These are phyloP conservation scores for Chloroidium sp. DNA, from an alignment of 163 green algal species.

Conservation along the genomic window DNA sequence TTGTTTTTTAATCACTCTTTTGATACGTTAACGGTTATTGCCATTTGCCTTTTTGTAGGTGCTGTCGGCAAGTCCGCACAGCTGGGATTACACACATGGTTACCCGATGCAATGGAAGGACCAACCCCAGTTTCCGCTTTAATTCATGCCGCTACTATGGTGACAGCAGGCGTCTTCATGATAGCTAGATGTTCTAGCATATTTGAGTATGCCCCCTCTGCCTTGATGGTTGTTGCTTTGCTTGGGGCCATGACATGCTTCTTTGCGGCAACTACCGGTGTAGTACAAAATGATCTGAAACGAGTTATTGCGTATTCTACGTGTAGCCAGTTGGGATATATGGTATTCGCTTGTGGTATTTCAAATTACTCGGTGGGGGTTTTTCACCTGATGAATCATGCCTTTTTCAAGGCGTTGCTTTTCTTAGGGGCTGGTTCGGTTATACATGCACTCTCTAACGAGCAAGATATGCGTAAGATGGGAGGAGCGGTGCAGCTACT, in stretches of 20 bases:
- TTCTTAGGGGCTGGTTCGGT: conserved; percentile 52
- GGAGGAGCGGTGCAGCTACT: conserved; percentile 37
- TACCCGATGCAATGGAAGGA: conserved; percentile 62
- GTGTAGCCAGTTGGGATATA: conserved; percentile 60
- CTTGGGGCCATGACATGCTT: conserved; percentile 50
- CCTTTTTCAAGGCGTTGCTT: conserved; percentile 55
- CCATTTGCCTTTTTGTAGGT: conserved; percentile 53
- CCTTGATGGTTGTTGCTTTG: conserved; percentile 35
- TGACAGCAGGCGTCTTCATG: conserved; percentile 52
- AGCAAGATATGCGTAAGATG: conserved; percentile 59
- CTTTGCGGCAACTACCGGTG: conserved; percentile 45
- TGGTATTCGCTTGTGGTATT: conserved; percentile 48
- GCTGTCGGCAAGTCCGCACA: conserved; percentile 61
- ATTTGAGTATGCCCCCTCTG: conserved; percentile 48
- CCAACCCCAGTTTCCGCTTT: conserved; percentile 52
- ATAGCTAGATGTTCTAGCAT: conserved; percentile 48
- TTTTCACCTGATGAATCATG: conserved; percentile 60
- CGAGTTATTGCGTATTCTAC: conserved; percentile 56
- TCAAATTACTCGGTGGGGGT: conserved; percentile 46
- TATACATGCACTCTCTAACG: conserved; percentile 42
- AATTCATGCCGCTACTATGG: conserved; percentile 55
- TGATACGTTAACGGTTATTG: conserved; percentile 36
- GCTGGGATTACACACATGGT: conserved; percentile 61
- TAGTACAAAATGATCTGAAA: conserved; percentile 68
- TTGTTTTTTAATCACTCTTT: conserved; percentile 36